Conservation (phyloP, 2,329 filamentous ascomycete species). For the Penicillium sumatraense region DNA sequence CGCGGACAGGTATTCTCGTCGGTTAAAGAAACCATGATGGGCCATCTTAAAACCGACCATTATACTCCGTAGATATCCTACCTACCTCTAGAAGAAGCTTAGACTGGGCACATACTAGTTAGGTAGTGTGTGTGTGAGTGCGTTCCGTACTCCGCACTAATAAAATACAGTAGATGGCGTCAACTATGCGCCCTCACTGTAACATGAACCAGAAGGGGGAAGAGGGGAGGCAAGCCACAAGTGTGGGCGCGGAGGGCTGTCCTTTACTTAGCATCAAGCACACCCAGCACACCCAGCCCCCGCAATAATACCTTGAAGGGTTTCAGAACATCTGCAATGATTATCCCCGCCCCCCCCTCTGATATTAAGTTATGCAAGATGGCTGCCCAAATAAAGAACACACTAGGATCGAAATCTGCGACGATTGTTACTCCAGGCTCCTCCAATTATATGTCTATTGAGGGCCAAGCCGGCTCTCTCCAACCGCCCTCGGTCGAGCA, state of each 20-base stretch:
- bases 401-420: slow-evolving; percentile 5
- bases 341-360: neutral
- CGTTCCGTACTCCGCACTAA: too few species aligned
- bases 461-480: neutral
- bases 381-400: slow-evolving; percentile 2
- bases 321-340: neutral
- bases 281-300: slow-evolving; percentile 5
- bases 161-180: too few species aligned
- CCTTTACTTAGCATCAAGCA: too few species aligned
- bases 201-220: slow-evolving; percentile 9
- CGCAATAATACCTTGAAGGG: too few species aligned
- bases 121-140: too few species aligned
- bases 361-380: neutral
- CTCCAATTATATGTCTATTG: slow-evolving; percentile 5
- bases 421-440: slow-evolving; percentile 2
- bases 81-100: neutral
- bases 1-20: neutral
- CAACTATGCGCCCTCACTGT: slow-evolving; percentile 12
- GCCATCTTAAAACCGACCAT: neutral
- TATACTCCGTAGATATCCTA: neutral
- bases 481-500: slow-evolving; percentile 2
- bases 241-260: slow-evolving; percentile 4
- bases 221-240: slow-evolving; percentile 2
- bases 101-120: neutral
- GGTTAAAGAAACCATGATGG: slow-evolving; percentile 1